Percentiles rank a stretch among this genome's conserved stretches.
Conservation (phyloP, 495 filamentous ascomycete species). For the Penicillium antarcticum region DNA sequence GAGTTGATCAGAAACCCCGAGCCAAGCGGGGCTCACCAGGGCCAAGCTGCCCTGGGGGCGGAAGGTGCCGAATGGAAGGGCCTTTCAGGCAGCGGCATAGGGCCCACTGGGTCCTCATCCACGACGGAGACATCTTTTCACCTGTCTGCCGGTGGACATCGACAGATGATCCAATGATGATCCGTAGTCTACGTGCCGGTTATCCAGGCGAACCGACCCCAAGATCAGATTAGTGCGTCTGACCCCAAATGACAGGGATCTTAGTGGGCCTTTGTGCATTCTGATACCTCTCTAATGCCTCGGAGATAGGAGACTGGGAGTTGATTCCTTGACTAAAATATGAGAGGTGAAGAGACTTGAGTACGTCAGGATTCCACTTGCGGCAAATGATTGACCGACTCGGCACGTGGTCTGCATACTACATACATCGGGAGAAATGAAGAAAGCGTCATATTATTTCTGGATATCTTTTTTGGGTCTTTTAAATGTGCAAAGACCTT, state of each 20-base stretch:
- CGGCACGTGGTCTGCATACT: too few relatives aligned
- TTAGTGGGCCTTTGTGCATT: too few relatives aligned
- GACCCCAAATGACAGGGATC: neutral
- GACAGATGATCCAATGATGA: conserved; percentile 10
- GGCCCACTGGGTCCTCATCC: conserved; percentile 13
- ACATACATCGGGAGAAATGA: neutral
- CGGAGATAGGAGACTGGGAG: too few relatives aligned
- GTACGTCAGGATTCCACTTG: too few relatives aligned
- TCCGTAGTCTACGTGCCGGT: conserved; percentile 13
- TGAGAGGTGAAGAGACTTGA: too few relatives aligned
- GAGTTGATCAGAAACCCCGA: conserved; percentile 18
- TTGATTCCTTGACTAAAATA: too few relatives aligned
- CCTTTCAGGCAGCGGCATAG: neutral
- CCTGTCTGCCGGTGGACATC: conserved; percentile 5
- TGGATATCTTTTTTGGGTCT: conserved; percentile 14
- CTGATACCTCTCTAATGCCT: too few relatives aligned
- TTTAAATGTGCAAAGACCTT: conserved; percentile 19
- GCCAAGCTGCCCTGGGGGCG: conserved; percentile 10
- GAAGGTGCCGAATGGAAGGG: conserved; percentile 13
- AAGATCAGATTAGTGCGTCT: conserved; percentile 3
- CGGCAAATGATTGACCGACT: too few relatives aligned
- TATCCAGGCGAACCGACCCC: conserved; percentile 15
- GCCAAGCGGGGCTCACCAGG: conserved; percentile 9
- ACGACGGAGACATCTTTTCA: conserved; percentile 1
- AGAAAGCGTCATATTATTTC: conserved; percentile 19